Evolutionary conservation across 2,329 filamentous ascomycete species (phyloP).

Genomic region (Byssothecium circinans): DNA sequence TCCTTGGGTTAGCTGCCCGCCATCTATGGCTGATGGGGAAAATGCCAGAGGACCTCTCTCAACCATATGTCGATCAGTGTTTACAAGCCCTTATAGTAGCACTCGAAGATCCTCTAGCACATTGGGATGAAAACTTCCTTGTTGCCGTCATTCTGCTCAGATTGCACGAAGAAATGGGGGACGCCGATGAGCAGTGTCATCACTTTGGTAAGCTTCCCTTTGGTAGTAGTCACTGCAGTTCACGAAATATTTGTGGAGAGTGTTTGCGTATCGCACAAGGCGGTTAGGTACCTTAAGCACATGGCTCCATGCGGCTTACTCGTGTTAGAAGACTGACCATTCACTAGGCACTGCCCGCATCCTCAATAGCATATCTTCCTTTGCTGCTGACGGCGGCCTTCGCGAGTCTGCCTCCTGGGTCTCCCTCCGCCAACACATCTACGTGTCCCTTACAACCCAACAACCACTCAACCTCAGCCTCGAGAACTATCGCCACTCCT

Average conservation of each 20-base stretch:
- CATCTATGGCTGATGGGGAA: constrained; percentile 47
- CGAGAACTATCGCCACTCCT: constrained; percentile 33
- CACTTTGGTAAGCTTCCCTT: too few relatives aligned
- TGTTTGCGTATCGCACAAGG: too few relatives aligned
- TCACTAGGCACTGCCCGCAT: constrained; percentile 45
- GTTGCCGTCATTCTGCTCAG: constrained; percentile 54
- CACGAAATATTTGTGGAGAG: too few relatives aligned
- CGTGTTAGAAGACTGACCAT: too few relatives aligned
- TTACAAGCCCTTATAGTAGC: constrained; percentile 52
- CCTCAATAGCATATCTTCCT: constrained; percentile 43
- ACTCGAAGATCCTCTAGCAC: constrained; percentile 46
- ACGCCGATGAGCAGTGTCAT: constrained; percentile 44
- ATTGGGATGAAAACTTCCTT: constrained; percentile 52
- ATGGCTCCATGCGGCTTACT: too few relatives aligned
- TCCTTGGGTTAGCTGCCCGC: constrained; percentile 51
- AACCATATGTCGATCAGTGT: constrained; percentile 51
- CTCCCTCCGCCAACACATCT: constrained; percentile 47
- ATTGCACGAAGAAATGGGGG: constrained; percentile 52
- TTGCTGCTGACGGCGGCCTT: constrained; percentile 43
- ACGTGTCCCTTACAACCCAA: constrained; percentile 41
- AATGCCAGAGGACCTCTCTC: constrained; percentile 46
- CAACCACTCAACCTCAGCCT: constrained; percentile 29
- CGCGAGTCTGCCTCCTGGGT: constrained; percentile 48
- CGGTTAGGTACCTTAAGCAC: too few relatives aligned
- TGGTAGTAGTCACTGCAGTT: too few relatives aligned